These are phyloP conservation scores for Venturia carpophila DNA, from an alignment of 2,329 filamentous ascomycete genomes.

Conservation along the genomic window DNA sequence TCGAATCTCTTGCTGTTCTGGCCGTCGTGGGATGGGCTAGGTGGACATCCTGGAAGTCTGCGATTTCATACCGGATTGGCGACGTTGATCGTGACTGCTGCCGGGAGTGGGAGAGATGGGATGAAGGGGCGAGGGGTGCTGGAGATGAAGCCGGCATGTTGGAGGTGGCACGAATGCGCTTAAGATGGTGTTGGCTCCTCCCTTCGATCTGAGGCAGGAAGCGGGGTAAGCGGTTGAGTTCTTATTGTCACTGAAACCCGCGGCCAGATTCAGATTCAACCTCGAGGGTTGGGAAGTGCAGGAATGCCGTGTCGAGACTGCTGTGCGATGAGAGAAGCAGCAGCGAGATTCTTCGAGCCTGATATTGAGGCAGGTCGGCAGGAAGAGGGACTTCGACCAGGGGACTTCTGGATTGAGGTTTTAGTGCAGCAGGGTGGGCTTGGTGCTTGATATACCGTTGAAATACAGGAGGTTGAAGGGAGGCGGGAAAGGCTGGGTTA, in stretches of 20 bases:
- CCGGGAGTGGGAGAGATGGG: background rate
- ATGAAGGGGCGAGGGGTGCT: conserved; percentile 2
- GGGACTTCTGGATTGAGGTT: background rate
- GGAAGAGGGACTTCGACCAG: background rate
- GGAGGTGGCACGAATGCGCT: background rate
- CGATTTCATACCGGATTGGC: conserved; percentile 3
- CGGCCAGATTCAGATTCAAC: no score
- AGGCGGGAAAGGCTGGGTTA: background rate
- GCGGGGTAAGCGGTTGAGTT: background rate
- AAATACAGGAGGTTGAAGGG: background rate
- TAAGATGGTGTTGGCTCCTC: background rate
- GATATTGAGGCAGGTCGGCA: background rate
- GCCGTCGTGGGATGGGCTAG: background rate
- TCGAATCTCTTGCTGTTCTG: conserved; percentile 2
- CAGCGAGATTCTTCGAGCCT: no score
- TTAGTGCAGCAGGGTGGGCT: background rate
- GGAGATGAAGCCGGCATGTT: background rate
- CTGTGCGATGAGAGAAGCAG: background rate
- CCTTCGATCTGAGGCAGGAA: background rate
- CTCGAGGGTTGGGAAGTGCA: background rate
- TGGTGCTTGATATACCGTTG: background rate
- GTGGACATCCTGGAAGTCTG: background rate
- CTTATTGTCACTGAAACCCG: background rate
- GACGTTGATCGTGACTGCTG: conserved; percentile 1
- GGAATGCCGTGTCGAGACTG: background rate